These are phyloP conservation scores for Penicillium rolfsii DNA, from an alignment of 2,329 filamentous ascomycete species.

Conservation along the genomic window DNA sequence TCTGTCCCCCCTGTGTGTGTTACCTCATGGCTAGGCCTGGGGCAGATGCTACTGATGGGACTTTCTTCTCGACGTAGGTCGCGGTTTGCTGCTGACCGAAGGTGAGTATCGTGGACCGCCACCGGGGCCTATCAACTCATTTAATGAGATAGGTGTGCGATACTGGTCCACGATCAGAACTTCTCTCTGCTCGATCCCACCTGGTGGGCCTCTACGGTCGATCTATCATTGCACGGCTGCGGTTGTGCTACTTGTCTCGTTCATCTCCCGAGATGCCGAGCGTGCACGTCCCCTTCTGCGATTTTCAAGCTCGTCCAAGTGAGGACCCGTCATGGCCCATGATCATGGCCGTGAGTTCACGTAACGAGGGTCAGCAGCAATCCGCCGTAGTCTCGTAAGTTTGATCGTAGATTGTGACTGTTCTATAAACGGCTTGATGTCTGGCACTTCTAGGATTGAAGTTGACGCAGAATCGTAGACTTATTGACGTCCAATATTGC, in stretches of 20 bases:
- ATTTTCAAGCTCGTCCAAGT: neutral
- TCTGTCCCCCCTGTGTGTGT: slow-evolving; percentile 10
- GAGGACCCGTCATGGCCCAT: neutral
- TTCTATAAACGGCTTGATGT: too few relatives aligned
- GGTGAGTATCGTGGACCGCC: neutral
- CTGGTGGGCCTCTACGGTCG: neutral
- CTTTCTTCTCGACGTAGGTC: slow-evolving; percentile 15
- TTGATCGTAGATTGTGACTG: neutral
- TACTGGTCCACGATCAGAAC: neutral
- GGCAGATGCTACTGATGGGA: slow-evolving; percentile 22
- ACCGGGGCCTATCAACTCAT: neutral
- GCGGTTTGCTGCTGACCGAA: slow-evolving; percentile 19
- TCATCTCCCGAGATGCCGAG: neutral
- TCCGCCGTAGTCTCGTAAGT: slow-evolving; percentile 1
- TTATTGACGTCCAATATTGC: too few relatives aligned
- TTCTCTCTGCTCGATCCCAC: neutral
- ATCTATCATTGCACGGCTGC: neutral
- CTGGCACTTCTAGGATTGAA: neutral
- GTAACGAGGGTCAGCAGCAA: neutral
- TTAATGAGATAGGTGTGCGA: neutral
- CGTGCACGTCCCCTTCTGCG: neutral
- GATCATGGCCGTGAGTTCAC: neutral
- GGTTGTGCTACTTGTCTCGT: neutral
- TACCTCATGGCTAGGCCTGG: slow-evolving; percentile 7
- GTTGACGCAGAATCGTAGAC: neutral